Conservation (phyloP, 768 basidiomycete genomes). For the Porphyrellus cyaneotinctus region DNA sequence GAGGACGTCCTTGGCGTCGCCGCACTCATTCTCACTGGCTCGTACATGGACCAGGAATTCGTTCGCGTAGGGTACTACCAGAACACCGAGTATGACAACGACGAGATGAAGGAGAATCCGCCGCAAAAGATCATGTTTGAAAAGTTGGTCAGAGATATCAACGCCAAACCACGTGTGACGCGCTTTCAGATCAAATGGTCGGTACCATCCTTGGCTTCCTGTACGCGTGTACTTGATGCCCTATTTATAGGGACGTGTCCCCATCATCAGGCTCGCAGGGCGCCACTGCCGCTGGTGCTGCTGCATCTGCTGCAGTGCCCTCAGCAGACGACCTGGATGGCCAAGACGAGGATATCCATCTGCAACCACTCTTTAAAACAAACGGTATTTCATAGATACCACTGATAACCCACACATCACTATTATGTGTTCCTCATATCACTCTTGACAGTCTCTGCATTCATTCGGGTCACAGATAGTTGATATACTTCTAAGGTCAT, state of each 20-base stretch:
- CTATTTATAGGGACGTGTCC: conserved; percentile 54
- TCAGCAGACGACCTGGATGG: conserved; percentile 65
- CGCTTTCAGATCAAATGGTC: conserved; percentile 87
- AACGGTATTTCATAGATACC: conserved; percentile 24
- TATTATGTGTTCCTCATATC: conserved; percentile 3
- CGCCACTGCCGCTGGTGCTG: conserved; percentile 52
- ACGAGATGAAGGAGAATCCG: conserved; percentile 78
- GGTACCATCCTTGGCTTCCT: conserved; percentile 22
- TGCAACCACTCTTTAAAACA: conserved; percentile 14
- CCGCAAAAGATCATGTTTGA: conserved; percentile 72
- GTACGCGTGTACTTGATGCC: background rate
- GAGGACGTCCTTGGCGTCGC: conserved; percentile 95
- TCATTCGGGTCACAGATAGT: conserved; percentile 12
- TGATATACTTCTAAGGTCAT: conserved; percentile 14
- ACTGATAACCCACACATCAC: conserved; percentile 15
- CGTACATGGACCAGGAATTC: conserved; percentile 96
- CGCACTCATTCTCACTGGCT: conserved; percentile 93
- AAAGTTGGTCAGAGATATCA: conserved; percentile 80
- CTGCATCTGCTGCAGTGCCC: conserved; percentile 68
- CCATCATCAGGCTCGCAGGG: conserved; percentile 40
- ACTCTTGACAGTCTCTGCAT: conserved; percentile 4
- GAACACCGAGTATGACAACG: conserved; percentile 96
- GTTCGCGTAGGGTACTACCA: conserved; percentile 99
- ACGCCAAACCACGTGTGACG: conserved; percentile 89
- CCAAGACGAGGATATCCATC: conserved; percentile 29